Evolutionary conservation across 139 green algal genomes (phyloP).

Genomic region (Micromonas pusilla): DNA sequence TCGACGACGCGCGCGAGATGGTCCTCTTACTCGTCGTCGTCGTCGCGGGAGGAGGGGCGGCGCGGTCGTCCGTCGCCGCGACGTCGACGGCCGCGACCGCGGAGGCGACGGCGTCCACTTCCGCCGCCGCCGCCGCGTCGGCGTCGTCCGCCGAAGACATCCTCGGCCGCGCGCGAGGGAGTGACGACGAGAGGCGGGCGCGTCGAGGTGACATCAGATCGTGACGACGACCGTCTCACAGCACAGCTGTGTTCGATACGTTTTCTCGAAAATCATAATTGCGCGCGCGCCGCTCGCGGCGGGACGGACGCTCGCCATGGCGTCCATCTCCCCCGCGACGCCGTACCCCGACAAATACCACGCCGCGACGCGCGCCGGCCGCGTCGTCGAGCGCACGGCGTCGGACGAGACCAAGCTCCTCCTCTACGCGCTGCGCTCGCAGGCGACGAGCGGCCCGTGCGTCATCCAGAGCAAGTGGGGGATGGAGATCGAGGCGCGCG

Average conservation of each 20-base stretch:
- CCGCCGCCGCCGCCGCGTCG: too few relatives aligned
- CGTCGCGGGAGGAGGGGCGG: background rate
- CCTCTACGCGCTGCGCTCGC: slow-evolving; percentile 10
- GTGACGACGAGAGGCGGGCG: too few relatives aligned
- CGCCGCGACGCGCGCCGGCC: background rate
- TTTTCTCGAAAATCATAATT: too few relatives aligned
- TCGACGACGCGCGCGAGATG: background rate
- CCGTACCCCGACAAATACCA: slow-evolving; percentile 12
- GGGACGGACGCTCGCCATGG: background rate
- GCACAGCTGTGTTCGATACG: too few relatives aligned
- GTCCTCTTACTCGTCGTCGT: background rate
- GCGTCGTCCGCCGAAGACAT: background rate
- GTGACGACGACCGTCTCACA: too few relatives aligned
- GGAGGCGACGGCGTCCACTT: background rate
- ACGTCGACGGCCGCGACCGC: background rate
- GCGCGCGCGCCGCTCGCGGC: too few relatives aligned
- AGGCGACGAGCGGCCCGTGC: background rate
- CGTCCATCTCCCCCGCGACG: background rate
- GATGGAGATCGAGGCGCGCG: background rate
- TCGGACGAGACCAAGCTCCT: slow-evolving; percentile 15
- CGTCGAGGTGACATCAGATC: too few relatives aligned
- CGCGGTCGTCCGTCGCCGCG: background rate
- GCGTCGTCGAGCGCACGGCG: too few relatives aligned
- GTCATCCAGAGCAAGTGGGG: background rate
- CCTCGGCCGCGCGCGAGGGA: too few relatives aligned